Base-by-base conservation (phyloP, 2,329 filamentous ascomycete genomes). In the Fusarium verticillioides region DNA sequence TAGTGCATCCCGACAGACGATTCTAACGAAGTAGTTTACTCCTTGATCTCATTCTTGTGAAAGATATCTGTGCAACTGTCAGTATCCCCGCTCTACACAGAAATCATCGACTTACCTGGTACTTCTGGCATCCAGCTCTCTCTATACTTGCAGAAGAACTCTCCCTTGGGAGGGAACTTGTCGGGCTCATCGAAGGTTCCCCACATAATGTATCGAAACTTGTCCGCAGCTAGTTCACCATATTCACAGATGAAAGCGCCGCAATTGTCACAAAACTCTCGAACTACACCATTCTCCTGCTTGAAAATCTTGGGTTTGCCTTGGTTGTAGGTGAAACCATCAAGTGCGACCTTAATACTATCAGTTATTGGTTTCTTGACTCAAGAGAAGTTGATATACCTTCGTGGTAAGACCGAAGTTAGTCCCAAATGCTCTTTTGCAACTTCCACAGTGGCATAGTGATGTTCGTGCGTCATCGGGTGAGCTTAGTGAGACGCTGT, bases 111-210 rank as follows among this genome's bases (percentile, higher is more conserved):
- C 64, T 76, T 39, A 69, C 80, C 68, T 39, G 65, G 65, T 5
- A 75, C 37, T 42, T 74, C 65, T 15, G 72, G 72, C 72, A 75
- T 87, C 87, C 87, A 89, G 3, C 72, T 78, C 9, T 83, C 80
- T 63, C 85, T 79, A 43, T 81, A 76, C 59, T 82, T 86, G 76
- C 86, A 88, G 71, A 88, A 89, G 79, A 89, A 89, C 70, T 89
- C 87, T 0, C 86, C 87, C 73, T 87, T 88, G 0, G 87, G 87
- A 10, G 85, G 84, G 15, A 88, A 76, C 57, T 78, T 81, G 19
- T 85, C 84, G 0, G 84, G 84, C 26, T 87, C 81, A 63, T 89
- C 86, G 8, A 89, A 78, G 0, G 86, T 86, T 3, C 87, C 87
- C 77, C 83, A 84, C 69, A 84, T 79, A 34, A 85, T 73, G 56